phyloP scores from a whole-genome alignment of 768 basidiomycete genomes.

The Suillus placidus region DNA sequence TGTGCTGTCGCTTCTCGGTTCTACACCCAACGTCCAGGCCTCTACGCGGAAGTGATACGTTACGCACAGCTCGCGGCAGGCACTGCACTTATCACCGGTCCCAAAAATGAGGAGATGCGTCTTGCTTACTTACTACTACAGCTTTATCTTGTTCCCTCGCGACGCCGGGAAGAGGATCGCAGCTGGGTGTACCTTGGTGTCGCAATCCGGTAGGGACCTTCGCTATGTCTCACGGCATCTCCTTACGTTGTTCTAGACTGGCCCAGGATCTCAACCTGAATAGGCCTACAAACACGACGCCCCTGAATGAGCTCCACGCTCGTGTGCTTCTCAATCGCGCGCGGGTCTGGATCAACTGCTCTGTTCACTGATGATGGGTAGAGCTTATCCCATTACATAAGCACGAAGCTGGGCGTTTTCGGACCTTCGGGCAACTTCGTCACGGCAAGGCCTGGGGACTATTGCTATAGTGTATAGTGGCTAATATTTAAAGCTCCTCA shows the following conservation, averaged over 20 bases:
- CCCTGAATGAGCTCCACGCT: conserved; percentile 77
- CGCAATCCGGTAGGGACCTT: conserved; percentile 71
- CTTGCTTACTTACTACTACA: conserved; percentile 82
- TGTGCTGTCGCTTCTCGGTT: conserved; percentile 89
- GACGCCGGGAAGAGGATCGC: conserved; percentile 87
- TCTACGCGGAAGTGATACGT: conserved; percentile 73
- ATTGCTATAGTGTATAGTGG: too few relatives aligned
- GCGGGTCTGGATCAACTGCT: conserved; percentile 88
- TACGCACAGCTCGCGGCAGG: conserved; percentile 79
- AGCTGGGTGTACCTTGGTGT: conserved; percentile 90
- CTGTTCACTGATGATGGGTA: too few relatives aligned
- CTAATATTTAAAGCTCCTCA: too few relatives aligned
- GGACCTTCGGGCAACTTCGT: too few relatives aligned
- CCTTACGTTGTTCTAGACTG: conserved; percentile 50
- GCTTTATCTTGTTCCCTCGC: conserved; percentile 73
- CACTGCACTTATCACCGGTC: conserved; percentile 71
- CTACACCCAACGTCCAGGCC: conserved; percentile 66
- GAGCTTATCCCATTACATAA: too few relatives aligned
- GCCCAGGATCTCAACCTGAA: conserved; percentile 92
- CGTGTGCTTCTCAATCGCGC: conserved; percentile 90
- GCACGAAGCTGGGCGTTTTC: too few relatives aligned
- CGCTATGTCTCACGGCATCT: not conserved
- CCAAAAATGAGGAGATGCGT: conserved; percentile 82
- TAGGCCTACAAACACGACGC: conserved; percentile 69
- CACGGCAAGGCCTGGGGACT: too few relatives aligned